Evolutionary conservation across 306 rosid genomes (phyloP).

Genomic region (Boehmeria nivea): DNA sequence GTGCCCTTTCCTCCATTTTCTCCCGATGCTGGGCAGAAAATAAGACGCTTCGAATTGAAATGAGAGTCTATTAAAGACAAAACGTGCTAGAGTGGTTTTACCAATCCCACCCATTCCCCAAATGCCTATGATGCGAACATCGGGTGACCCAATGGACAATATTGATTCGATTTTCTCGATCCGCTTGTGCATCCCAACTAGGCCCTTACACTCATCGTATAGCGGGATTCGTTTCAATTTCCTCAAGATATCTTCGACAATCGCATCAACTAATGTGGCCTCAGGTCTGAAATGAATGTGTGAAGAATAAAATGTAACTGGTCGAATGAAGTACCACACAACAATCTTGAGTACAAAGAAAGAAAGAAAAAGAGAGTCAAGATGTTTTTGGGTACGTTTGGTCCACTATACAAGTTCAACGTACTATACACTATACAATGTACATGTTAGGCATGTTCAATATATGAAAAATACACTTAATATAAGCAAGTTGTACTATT

Average conservation of each 20-base stretch:
- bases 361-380: too few relatives aligned
- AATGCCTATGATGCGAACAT: slow-evolving; percentile 3
- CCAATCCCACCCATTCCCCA: slow-evolving; percentile 27
- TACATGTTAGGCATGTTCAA: too few relatives aligned
- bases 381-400: too few relatives aligned
- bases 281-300: too few relatives aligned
- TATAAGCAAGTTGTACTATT: too few relatives aligned
- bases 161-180: not conserved
- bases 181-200: slow-evolving; percentile 2
- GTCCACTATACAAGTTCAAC: too few relatives aligned
- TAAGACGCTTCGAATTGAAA: not conserved
- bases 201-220: not conserved
- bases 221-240: not conserved
- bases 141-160: not conserved
- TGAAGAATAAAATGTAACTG: too few relatives aligned
- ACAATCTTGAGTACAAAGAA: too few relatives aligned
- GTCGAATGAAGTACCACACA: too few relatives aligned
- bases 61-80: not conserved
- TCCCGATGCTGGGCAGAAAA: slow-evolving; percentile 2
- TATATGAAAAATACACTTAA: too few relatives aligned
- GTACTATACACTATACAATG: too few relatives aligned
- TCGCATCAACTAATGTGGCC: not conserved
- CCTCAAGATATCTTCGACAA: not conserved
- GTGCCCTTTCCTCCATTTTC: too few relatives aligned
- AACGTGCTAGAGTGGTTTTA: not conserved